Percentiles rank a stretch among this genome's conserved stretches.
Evolutionary conservation across 2,329 filamentous ascomycete genomes (phyloP).

Genomic region (Diaporthe eres): DNA sequence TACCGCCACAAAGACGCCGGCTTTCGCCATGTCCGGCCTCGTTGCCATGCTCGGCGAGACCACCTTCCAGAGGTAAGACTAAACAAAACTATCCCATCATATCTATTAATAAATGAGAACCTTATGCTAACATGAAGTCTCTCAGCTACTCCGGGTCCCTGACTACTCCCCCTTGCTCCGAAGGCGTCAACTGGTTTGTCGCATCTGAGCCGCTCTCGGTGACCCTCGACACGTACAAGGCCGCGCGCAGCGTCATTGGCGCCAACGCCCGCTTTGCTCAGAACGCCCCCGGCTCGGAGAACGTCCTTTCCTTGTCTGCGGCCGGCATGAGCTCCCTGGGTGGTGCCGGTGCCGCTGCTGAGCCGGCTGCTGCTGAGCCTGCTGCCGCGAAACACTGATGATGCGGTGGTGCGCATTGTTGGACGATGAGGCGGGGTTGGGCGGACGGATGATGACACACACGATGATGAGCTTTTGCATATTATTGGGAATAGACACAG

Average conservation of each 20-base stretch:
- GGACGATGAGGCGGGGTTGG: not conserved
- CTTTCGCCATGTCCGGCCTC: conserved; percentile 60
- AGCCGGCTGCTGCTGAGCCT: not conserved
- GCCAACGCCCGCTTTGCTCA: conserved; percentile 64
- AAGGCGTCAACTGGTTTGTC: conserved; percentile 64
- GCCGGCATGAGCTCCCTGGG: conserved; percentile 23
- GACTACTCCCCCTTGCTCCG: conserved; percentile 64
- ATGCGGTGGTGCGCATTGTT: not conserved
- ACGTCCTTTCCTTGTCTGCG: conserved; percentile 49
- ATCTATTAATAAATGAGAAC: not conserved
- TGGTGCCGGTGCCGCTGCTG: not conserved
- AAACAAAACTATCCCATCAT: not conserved
- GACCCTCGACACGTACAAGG: conserved; percentile 54
- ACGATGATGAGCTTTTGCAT: conserved; percentile 26
- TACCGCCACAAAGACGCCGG: conserved; percentile 55
- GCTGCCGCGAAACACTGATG: conserved; percentile 24
- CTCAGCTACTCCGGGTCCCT: conserved; percentile 61
- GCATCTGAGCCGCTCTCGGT: conserved; percentile 58
- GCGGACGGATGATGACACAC: not conserved
- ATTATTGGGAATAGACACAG: conserved; percentile 20
- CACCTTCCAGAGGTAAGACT: conserved; percentile 55
- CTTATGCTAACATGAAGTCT: conserved; percentile 2
- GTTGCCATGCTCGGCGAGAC: conserved; percentile 54
- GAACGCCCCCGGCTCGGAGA: conserved; percentile 56
- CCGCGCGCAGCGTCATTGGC: conserved; percentile 59